Percentiles rank a stretch among this genome's conserved stretches.
These are phyloP conservation scores for Solanum paucissectum DNA, from an alignment of 257 asterid genomes.

Conservation along the genomic window DNA sequence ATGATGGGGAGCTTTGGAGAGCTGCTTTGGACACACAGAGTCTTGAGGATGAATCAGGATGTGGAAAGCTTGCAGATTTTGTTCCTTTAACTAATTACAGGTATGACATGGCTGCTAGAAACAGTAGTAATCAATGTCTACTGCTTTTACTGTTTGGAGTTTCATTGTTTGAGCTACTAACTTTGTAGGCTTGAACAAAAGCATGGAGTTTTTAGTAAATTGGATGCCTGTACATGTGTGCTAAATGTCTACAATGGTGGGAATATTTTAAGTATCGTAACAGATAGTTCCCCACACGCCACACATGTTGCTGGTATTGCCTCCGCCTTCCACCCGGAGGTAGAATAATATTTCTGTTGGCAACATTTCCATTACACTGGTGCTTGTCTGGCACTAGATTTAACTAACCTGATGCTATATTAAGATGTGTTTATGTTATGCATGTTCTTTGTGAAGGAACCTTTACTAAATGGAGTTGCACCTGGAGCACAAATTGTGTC, in stretches of 20 bases:
- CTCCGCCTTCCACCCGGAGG: slow-evolving; percentile 87
- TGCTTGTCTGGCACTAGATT: neutral
- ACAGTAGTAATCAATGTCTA: neutral
- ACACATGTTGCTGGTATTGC: slow-evolving; percentile 99
- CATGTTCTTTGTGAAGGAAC: slow-evolving; percentile 50
- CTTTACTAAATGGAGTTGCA: slow-evolving; percentile 94
- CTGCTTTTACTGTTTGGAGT: neutral
- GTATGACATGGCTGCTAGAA: slow-evolving; percentile 21
- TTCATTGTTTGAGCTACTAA: neutral
- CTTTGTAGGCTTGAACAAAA: slow-evolving; percentile 71
- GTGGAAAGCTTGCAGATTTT: slow-evolving; percentile 79
- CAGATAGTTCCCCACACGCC: slow-evolving; percentile 94
- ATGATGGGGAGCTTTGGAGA: slow-evolving; percentile 94
- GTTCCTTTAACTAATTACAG: slow-evolving; percentile 89
- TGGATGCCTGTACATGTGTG: slow-evolving; percentile 82
- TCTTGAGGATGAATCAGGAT: slow-evolving; percentile 73
- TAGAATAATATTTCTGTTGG: neutral
- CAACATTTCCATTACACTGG: neutral
- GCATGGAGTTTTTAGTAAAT: slow-evolving; percentile 82
- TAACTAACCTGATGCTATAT: neutral
- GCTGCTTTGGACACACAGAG: slow-evolving; percentile 93
- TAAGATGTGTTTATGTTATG: neutral
- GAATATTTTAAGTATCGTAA: slow-evolving; percentile 81
- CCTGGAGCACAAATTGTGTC: slow-evolving; percentile 98
- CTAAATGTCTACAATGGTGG: slow-evolving; percentile 72